Conservation (phyloP, 2,329 filamentous ascomycete species). For the Trichophyton benhamiae region DNA sequence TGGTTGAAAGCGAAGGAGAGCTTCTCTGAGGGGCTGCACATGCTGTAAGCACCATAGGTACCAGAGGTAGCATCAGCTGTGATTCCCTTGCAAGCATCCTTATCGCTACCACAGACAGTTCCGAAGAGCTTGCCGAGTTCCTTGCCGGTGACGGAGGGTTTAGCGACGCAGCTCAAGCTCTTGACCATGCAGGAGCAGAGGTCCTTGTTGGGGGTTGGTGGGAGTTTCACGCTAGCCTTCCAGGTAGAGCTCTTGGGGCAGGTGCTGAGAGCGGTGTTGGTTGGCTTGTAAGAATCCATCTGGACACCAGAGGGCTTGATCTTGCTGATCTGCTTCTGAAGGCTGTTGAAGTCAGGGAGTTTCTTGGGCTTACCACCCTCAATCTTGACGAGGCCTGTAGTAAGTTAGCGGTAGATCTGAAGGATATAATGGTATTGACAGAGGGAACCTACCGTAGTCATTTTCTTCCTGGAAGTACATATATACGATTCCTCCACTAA, state of each 20-base stretch:
- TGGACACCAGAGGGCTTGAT: constrained; percentile 55
- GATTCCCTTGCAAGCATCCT: constrained; percentile 30
- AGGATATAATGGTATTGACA: constrained; percentile 6
- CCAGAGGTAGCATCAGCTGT: constrained; percentile 29
- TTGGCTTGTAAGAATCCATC: constrained; percentile 57
- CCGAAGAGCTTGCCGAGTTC: constrained; percentile 57
- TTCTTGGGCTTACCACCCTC: constrained; percentile 51
- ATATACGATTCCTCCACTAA: constrained; percentile 96
- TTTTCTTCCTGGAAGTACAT: constrained; percentile 94
- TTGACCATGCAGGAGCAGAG: constrained; percentile 80
- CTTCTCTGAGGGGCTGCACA: constrained; percentile 33
- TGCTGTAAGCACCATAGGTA: constrained; percentile 35
- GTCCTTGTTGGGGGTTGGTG: constrained; percentile 63
- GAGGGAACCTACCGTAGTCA: constrained; percentile 56
- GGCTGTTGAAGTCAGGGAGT: constrained; percentile 60
- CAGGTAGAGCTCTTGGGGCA: constrained; percentile 56
- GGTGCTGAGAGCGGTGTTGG: constrained; percentile 52
- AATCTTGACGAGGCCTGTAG: constrained; percentile 43
- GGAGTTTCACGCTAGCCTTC: constrained; percentile 62
- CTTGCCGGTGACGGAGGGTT: constrained; percentile 43
- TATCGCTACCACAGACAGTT: constrained; percentile 28
- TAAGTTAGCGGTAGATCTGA: neutral
- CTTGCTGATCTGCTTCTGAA: constrained; percentile 57
- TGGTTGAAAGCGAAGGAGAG: constrained; percentile 35
- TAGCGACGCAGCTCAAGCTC: constrained; percentile 58